A percentile compares a stretch with the other conserved stretches of the same genome.
These are phyloP conservation scores for Hymenoscyphus fraxineus DNA, from an alignment of 2,329 filamentous ascomycete genomes.

Conservation along the genomic window DNA sequence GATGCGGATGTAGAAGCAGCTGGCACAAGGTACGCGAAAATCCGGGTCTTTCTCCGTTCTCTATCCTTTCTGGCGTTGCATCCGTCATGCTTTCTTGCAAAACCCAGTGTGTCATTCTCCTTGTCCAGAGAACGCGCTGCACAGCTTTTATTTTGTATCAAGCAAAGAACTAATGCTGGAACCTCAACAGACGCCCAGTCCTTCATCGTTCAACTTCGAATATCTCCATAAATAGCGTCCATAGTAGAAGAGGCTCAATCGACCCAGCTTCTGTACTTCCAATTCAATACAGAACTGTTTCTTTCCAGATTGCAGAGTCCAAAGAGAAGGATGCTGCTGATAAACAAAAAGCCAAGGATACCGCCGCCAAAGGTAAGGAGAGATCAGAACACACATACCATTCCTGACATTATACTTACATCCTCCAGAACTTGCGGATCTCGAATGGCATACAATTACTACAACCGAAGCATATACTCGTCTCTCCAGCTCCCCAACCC, in stretches of 20 bases:
- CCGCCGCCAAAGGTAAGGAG: constrained; percentile 42
- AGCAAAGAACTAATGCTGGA: not conserved
- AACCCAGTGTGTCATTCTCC: too few relatives aligned
- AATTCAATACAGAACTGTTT: constrained; percentile 54
- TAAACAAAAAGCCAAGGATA: constrained; percentile 41
- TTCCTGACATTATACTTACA: constrained; percentile 17
- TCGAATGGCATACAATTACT: constrained; percentile 65
- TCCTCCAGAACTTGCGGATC: constrained; percentile 51
- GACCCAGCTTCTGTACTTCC: constrained; percentile 44
- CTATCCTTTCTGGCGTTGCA: not conserved
- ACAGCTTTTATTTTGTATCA: too few relatives aligned
- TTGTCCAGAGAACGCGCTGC: too few relatives aligned
- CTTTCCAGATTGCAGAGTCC: constrained; percentile 54
- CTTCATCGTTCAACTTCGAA: constrained; percentile 30
- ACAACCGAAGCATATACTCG: constrained; percentile 56
- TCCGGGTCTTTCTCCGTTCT: not conserved
- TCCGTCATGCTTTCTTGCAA: too few relatives aligned
- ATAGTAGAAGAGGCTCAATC: constrained; percentile 34
- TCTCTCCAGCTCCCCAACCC: constrained; percentile 50
- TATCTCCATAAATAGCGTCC: constrained; percentile 28
- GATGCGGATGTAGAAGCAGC: constrained; percentile 25
- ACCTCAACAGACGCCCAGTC: constrained; percentile 2
- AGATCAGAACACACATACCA: not conserved
- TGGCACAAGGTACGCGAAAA: constrained; percentile 10
- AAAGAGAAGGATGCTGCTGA: constrained; percentile 44